phyloP scores from a whole-genome alignment of 495 filamentous ascomycete species.

The Neurospora hispaniola region DNA sequence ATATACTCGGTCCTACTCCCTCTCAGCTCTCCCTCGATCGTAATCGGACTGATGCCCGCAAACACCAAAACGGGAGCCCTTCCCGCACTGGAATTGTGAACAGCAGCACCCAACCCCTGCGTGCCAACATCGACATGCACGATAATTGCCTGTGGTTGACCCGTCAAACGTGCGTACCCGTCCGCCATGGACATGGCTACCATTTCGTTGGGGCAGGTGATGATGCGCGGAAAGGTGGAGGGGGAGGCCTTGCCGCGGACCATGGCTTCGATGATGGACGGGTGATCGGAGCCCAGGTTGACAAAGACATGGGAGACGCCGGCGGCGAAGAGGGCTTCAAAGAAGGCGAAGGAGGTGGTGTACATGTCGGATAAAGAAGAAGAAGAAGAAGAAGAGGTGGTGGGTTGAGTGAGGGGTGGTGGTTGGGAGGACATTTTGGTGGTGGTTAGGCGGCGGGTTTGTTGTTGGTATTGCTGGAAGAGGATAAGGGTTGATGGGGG shows the following conservation, averaged over 20 bases:
- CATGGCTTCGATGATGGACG: slow-evolving; percentile 90
- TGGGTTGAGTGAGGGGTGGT: not conserved
- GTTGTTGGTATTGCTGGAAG: not conserved
- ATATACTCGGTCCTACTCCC: slow-evolving; percentile 90
- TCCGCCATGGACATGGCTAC: slow-evolving; percentile 96
- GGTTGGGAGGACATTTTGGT: not conserved
- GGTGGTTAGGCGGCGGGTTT: not conserved
- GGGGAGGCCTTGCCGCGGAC: slow-evolving; percentile 64
- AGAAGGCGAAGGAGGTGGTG: slow-evolving; percentile 63
- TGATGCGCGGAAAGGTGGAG: slow-evolving; percentile 69
- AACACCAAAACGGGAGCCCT: slow-evolving; percentile 85
- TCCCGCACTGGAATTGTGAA: slow-evolving; percentile 84
- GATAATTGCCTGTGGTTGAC: slow-evolving; percentile 82
- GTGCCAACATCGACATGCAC: slow-evolving; percentile 96
- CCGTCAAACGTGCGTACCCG: slow-evolving; percentile 80
- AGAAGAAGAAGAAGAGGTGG: not conserved
- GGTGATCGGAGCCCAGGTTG: slow-evolving; percentile 91
- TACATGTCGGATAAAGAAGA: slow-evolving; percentile 27
- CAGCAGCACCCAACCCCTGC: slow-evolving; percentile 76
- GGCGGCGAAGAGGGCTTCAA: slow-evolving; percentile 89
- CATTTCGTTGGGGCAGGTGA: slow-evolving; percentile 98
- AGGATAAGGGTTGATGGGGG: too few species aligned
- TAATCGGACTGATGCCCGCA: slow-evolving; percentile 81
- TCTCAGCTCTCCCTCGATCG: slow-evolving; percentile 80
- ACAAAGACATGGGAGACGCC: slow-evolving; percentile 87